A percentile compares a stretch with the other conserved stretches of the same genome.
Evolutionary conservation across 352 stramenopile genomes (phyloP).

Genomic region (Lagenidium sp.): DNA sequence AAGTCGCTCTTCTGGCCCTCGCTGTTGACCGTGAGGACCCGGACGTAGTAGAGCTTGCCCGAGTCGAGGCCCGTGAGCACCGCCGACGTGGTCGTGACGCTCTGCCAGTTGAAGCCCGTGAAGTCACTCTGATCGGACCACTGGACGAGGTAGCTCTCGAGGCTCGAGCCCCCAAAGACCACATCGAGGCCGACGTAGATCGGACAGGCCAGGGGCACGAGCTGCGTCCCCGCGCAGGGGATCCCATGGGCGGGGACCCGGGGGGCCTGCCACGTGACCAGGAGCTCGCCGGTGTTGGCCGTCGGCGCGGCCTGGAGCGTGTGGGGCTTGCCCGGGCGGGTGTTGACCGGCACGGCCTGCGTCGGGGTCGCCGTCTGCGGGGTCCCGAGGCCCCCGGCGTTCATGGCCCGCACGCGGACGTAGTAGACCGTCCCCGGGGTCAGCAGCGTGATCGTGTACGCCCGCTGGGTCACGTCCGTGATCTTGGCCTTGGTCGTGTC

Average conservation of each 20-base stretch:
- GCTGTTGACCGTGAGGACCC: conserved; percentile 76
- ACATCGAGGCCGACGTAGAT: conserved; percentile 72
- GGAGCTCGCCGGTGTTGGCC: conserved; percentile 21
- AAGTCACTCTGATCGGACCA: conserved; percentile 70
- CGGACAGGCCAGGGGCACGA: conserved; percentile 44
- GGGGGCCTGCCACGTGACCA: conserved; percentile 54
- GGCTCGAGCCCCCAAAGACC: conserved; percentile 82
- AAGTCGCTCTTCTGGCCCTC: conserved; percentile 69
- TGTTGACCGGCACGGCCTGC: conserved; percentile 41
- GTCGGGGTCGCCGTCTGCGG: conserved; percentile 41
- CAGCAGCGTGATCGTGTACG: conserved; percentile 78
- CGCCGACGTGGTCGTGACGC: conserved; percentile 45
- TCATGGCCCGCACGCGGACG: conserved; percentile 83
- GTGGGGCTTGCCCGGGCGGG: conserved; percentile 57
- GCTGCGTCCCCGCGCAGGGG: conserved; percentile 50
- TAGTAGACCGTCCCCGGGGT: conserved; percentile 82
- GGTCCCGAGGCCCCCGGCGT: conserved; percentile 38
- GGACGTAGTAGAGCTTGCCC: conserved; percentile 69
- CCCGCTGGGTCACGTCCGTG: conserved; percentile 42
- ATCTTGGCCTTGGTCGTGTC: conserved; percentile 52
- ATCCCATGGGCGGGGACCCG: conserved; percentile 56
- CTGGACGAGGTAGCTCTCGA: conserved; percentile 93
- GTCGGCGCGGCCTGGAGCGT: conserved; percentile 28
- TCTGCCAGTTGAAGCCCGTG: conserved; percentile 56
- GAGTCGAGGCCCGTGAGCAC: conserved; percentile 60